These are phyloP conservation scores for Trichaptum fuscoviolaceum DNA, from an alignment of 768 basidiomycete species.

Conservation along the genomic window DNA sequence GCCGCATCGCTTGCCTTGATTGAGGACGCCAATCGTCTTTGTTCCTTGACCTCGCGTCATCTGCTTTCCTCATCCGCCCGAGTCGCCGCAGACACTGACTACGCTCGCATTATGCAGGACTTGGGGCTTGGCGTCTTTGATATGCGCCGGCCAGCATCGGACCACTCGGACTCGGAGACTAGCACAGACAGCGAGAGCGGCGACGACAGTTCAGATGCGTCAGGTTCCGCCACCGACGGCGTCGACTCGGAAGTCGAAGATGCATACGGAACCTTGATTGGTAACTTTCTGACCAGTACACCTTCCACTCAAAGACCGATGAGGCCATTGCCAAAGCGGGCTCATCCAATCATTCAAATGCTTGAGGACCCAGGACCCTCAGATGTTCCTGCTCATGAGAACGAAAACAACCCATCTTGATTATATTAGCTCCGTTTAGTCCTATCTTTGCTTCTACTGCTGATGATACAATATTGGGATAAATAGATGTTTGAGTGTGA, in stretches of 20 bases:
- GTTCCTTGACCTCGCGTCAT: conserved; percentile 4
- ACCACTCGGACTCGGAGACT: conserved; percentile 13
- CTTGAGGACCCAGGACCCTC: not conserved
- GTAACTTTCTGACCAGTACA: not conserved
- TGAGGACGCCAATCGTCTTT: not conserved
- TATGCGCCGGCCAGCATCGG: conserved; percentile 17
- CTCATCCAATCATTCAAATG: not conserved
- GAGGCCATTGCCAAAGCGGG: conserved; percentile 43
- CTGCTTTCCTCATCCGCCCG: conserved; percentile 3
- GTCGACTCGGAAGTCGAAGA: not conserved
- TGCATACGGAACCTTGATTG: conserved; percentile 3
- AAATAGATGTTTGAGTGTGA: not conserved
- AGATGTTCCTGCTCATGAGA: not conserved
- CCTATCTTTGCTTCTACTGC: not conserved
- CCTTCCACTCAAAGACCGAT: conserved; percentile 32
- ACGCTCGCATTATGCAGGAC: conserved; percentile 36
- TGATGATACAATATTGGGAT: conserved; percentile 1
- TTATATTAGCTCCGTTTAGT: not conserved
- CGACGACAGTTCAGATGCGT: not conserved
- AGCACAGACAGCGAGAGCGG: conserved; percentile 7
- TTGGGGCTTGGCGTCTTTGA: conserved; percentile 63
- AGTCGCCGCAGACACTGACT: conserved; percentile 7
- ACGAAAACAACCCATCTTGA: not conserved
- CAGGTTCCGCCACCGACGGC: not conserved
- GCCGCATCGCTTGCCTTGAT: not conserved